phyloP scores from a whole-genome alignment of 1,139 yeast species.

The Pichia sp. region DNA sequence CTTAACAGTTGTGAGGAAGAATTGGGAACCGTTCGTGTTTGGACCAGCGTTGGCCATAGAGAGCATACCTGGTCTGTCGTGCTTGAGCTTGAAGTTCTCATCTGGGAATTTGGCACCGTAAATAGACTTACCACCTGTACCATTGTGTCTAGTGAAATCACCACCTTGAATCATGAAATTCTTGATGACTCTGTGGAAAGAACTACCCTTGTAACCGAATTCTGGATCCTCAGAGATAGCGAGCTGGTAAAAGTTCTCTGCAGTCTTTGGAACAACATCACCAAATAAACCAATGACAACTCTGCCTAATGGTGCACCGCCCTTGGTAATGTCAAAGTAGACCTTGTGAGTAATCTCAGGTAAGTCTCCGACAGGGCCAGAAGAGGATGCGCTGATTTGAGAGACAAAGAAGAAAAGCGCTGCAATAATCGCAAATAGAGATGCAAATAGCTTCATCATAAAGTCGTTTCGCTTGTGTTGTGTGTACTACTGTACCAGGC shows the following conservation, averaged over 20 bases:
- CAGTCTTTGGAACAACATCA: conserved; percentile 52
- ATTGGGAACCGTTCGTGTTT: conserved; percentile 56
- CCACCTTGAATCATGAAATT: conserved; percentile 60
- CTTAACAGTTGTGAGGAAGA: conserved; percentile 51
- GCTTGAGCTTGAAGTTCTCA: conserved; percentile 50
- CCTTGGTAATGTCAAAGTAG: conserved; percentile 79
- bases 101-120: conserved; percentile 52
- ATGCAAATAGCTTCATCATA: conserved; percentile 24
- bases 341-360: conserved; percentile 70
- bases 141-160: conserved; percentile 52
- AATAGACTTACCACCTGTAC: conserved; percentile 54
- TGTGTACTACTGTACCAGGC: too few relatives aligned
- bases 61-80: conserved; percentile 50
- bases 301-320: conserved; percentile 56
- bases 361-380: conserved; percentile 28
- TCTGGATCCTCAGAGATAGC: conserved; percentile 53
- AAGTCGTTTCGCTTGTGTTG: too few relatives aligned
- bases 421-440: conserved; percentile 16
- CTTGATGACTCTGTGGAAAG: conserved; percentile 53
- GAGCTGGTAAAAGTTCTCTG: conserved; percentile 51
- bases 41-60: conserved; percentile 60
- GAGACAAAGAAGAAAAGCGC: conserved; percentile 18
- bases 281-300: conserved; percentile 54
- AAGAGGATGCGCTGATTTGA: conserved; percentile 15
- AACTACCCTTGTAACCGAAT: conserved; percentile 41